These are phyloP conservation scores for Mycena olivaceomarginata DNA, from an alignment of 768 basidiomycete genomes.

Conservation along the genomic window DNA sequence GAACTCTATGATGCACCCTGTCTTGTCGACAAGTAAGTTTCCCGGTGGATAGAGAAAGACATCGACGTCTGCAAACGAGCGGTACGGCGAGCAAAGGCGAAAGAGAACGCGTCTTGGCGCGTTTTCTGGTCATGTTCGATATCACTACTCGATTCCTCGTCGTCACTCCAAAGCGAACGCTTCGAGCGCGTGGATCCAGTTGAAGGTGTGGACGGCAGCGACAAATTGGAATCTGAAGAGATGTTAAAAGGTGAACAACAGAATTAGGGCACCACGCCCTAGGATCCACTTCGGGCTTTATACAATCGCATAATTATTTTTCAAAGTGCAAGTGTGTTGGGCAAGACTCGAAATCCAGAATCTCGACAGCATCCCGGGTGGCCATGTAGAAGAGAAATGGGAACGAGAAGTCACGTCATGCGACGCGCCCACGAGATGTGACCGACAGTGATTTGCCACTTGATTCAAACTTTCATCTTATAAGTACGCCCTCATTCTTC, in stretches of 20 bases:
- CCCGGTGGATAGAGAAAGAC: background rate
- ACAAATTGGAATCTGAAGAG: background rate
- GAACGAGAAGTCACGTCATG: background rate
- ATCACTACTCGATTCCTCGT: slow-evolving; percentile 4
- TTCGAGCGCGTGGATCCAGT: background rate
- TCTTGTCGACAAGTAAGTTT: slow-evolving; percentile 11
- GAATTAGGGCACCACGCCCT: background rate
- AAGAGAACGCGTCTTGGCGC: background rate
- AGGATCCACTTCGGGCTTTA: background rate
- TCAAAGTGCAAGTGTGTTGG: too few species aligned
- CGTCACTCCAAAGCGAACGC: slow-evolving; percentile 12
- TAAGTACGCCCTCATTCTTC: background rate
- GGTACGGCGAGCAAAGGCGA: background rate
- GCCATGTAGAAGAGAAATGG: too few species aligned
- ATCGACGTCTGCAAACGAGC: background rate
- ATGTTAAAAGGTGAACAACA: too few species aligned
- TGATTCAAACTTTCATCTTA: background rate
- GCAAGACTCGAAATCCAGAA: too few species aligned
- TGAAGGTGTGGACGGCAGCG: background rate
- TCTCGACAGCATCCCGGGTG: too few species aligned
- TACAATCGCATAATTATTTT: background rate
- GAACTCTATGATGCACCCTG: background rate
- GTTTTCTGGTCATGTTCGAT: slow-evolving; percentile 5
- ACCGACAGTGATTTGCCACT: too few species aligned
- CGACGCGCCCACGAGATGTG: too few species aligned